phyloP scores from a whole-genome alignment of 768 basidiomycete genomes.

The Kwoniella dejecticola region DNA sequence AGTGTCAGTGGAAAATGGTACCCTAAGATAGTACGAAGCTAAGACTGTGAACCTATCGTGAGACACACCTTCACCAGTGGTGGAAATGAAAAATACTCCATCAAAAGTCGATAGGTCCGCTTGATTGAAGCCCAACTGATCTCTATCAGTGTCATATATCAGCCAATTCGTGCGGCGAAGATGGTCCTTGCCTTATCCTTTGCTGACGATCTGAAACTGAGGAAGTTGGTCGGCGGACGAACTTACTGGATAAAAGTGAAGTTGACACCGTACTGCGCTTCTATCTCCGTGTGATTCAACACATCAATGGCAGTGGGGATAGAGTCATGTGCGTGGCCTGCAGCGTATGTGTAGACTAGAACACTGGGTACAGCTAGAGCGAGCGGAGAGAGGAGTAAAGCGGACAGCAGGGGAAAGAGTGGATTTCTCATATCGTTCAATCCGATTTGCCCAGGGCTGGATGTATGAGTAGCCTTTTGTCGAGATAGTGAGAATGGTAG shows the following conservation, averaged over 20 bases:
- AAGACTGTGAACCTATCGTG: no score
- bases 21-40: not conserved
- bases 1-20: not conserved
- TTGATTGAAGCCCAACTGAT: conserved; percentile 63
- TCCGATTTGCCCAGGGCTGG: no score
- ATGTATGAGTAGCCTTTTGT: no score
- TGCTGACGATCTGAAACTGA: no score
- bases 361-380: conserved; percentile 51
- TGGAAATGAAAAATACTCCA: conserved; percentile 69
- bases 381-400: no score
- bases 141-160: no score
- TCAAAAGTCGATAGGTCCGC: conserved; percentile 64
- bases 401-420: no score
- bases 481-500: no score
- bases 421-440: no score
- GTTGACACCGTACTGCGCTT: conserved; percentile 60
- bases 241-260: conserved; percentile 67
- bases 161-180: no score
- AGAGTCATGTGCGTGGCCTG: conserved; percentile 70
- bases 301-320: conserved; percentile 71
- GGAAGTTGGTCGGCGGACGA: no score
- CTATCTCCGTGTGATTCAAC: conserved; percentile 60
- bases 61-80: conserved; percentile 66
- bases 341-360: conserved; percentile 67
- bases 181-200: no score